Base-by-base conservation (phyloP, 805 yeast species). In the Nakazawaea holstii region DNA sequence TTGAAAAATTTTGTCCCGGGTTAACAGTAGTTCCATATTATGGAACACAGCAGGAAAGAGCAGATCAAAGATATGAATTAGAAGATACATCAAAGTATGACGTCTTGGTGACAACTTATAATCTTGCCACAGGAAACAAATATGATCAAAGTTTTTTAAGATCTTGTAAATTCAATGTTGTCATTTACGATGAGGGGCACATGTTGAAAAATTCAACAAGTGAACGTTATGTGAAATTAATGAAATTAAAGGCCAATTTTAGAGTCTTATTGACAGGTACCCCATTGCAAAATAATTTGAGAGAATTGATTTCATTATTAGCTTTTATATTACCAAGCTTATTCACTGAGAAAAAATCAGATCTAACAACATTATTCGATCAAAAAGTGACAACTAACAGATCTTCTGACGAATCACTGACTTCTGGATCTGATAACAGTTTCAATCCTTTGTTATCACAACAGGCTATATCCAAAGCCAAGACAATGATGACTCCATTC, bases 401-500 rank as follows among this genome's bases (percentile, higher is more conserved):
- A 20, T 15, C 14, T 24, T 24, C 32, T 8, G 48, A 45, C 6
- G 35, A 32, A 8, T 13, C 42, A 3, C 33, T 29, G 35, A 75
- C 78, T 13, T 68, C 61, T 52, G 59, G 61, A 48, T 68, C 68
- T 8, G 74, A 76, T 38, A 67, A 69, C 15, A 71, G 68, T 46
- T 84, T 78, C 59, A 87, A 87, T 55, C 96, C 96, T 1, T 72
- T 94, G 38, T 68, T 94, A 36, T 88, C 97, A 0, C 86, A 84
- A 54, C 95, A 92, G 66, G 95, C 99, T 0, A 90, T 94, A 52
- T 76, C 82, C 31, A 87, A 90, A 60, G 99, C 99, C 3, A 89
- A 88, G 62, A 85, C 94, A 5, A 92, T 94, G 97, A 92, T 94
- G 98, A 86, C 95, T 2, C 99, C 99, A 4, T 94, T 94, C 68